These are phyloP conservation scores for Cenococcum geophilum DNA, from an alignment of 495 filamentous ascomycete species.

Conservation along the genomic window DNA sequence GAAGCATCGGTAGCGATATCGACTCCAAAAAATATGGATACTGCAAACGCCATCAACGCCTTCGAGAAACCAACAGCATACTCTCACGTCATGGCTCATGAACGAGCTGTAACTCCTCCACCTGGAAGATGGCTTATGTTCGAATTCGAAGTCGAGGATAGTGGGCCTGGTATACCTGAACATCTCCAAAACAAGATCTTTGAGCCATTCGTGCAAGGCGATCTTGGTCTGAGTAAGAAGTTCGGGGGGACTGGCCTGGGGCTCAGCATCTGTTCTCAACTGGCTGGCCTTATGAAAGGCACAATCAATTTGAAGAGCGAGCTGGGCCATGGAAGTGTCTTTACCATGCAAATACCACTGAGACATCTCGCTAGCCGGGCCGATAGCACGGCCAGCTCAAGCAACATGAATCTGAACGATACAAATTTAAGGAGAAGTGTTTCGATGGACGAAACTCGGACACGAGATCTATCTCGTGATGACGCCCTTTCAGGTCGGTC, in stretches of 20 bases:
- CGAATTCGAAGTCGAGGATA: slow-evolving; percentile 85
- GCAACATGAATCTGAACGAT: slow-evolving; percentile 21
- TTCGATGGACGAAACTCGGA: slow-evolving; percentile 18
- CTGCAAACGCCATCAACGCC: slow-evolving; percentile 37
- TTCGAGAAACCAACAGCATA: slow-evolving; percentile 46
- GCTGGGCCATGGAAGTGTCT: slow-evolving; percentile 68
- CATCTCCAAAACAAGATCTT: slow-evolving; percentile 74
- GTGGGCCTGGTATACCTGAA: slow-evolving; percentile 80
- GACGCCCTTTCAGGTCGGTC: slow-evolving; percentile 31
- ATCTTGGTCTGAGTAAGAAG: slow-evolving; percentile 80
- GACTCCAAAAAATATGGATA: slow-evolving; percentile 25
- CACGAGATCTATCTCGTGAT: slow-evolving; percentile 7
- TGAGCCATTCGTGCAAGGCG: slow-evolving; percentile 90
- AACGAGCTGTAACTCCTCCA: slow-evolving; percentile 57
- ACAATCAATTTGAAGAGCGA: slow-evolving; percentile 65
- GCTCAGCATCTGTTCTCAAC: slow-evolving; percentile 79
- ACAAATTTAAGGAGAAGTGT: slow-evolving; percentile 28
- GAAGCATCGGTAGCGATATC: slow-evolving; percentile 16
- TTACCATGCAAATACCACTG: slow-evolving; percentile 80
- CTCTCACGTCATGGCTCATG: slow-evolving; percentile 44
- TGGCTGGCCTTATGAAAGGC: slow-evolving; percentile 78
- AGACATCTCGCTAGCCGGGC: slow-evolving; percentile 62
- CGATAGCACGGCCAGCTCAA: slow-evolving; percentile 48
- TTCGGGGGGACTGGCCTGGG: slow-evolving; percentile 90
- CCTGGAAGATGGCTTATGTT: slow-evolving; percentile 60